A percentile compares a stretch with the other conserved stretches of the same genome.
Evolutionary conservation across 2,329 filamentous ascomycete species (phyloP).

Genomic region (Tolypocladium sp.): DNA sequence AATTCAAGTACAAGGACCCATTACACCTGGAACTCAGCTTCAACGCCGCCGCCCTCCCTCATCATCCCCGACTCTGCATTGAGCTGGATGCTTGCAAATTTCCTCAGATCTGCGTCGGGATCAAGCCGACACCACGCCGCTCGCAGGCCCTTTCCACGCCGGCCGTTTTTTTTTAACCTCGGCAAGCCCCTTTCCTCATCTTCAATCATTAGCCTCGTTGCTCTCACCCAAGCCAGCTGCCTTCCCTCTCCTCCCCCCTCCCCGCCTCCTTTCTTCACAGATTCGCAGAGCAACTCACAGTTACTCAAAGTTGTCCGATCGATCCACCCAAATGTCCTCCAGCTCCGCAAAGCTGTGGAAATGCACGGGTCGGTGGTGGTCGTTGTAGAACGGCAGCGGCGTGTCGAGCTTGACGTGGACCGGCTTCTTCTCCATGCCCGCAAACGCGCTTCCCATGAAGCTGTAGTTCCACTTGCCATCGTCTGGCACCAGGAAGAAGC

Average conservation of each 20-base stretch:
- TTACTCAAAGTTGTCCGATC: conserved; percentile 87
- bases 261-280: neutral
- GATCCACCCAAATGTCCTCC: conserved; percentile 93
- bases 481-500: conserved; percentile 93
- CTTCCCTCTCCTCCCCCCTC: neutral
- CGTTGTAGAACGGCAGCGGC: conserved; percentile 82
- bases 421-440: conserved; percentile 79
- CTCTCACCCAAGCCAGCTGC: neutral
- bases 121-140: neutral
- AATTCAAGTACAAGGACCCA: neutral
- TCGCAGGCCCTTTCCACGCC: neutral
- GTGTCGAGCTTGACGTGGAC: conserved; percentile 92
- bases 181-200: neutral
- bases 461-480: conserved; percentile 92
- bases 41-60: neutral
- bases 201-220: neutral
- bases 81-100: neutral
- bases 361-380: conserved; percentile 83
- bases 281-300: neutral
- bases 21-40: neutral
- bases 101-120: neutral
- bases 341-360: conserved; percentile 97
- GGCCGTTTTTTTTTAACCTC: neutral
- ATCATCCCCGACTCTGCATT: neutral
- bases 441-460: conserved; percentile 90